Base-by-base conservation (phyloP, 352 stramenopile species). In the Globisporangium orthogonon region DNA sequence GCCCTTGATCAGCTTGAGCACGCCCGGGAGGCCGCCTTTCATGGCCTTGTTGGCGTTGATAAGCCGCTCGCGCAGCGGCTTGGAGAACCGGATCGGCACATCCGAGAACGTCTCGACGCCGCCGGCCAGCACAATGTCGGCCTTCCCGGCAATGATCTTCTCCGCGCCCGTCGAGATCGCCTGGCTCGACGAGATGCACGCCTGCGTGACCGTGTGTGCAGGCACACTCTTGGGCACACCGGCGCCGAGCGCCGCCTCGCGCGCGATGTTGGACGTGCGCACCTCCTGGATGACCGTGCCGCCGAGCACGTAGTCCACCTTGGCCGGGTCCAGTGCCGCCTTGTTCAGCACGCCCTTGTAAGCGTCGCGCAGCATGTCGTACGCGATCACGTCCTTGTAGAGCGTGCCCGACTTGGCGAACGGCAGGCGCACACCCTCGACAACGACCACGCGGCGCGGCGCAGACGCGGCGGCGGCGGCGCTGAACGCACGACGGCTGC, bases 231-330 rank as follows among this genome's bases (percentile, higher is more conserved):
- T 90, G 37, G 97, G 96, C 55, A 99, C 87, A 31, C 97, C 97
- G 11, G 97, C 97, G 55, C 96, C 97, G 39, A 99, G 92, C 37
- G 92, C 90, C 11, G 96, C 94, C 59, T 98, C 94, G 17, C 94
- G 81, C 15, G 97, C 97, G 74, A 99, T 98, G 80, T 99, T 99
- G 59, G 83, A 96, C n/a, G 97, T 99, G 52, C 87, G 78, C 28
- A 97, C 91, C 69, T 98, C 96, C 76, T 98, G 92, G 70, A 98
- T 98, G 39, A 98, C 97, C 31, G 96, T 99, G 23, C 97, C 97
- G 40, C 77, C 95, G 50, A 98, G 66, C 9, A 99, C 79, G 66
- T 99, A 98, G 79, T 99, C 97, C 54, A 99, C 91, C 39, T 86
- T 82, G 49, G 78, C 80, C n/a, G 96, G 94, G 65, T 98, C 85